These are phyloP conservation scores for Chloropicon primus DNA, from an alignment of 139 green algal genomes.

Conservation along the genomic window DNA sequence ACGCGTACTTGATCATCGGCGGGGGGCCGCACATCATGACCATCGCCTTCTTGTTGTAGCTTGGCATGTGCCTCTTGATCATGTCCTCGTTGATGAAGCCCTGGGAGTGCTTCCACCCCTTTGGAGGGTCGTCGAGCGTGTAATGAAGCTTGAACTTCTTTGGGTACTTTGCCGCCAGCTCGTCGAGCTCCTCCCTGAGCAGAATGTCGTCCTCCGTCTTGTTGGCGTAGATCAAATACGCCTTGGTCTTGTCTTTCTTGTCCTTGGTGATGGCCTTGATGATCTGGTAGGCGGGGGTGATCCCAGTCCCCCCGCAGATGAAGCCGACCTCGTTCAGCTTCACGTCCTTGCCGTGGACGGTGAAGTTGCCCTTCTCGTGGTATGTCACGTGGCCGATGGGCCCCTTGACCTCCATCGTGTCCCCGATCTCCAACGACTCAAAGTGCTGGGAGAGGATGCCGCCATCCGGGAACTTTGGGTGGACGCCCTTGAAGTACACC, in stretches of 20 bases:
- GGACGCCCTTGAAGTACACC: constrained; percentile 51
- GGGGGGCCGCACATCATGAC: constrained; percentile 81
- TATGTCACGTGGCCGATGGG: constrained; percentile 89
- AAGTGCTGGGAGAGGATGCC: constrained; percentile 66
- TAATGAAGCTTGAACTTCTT: constrained; percentile 50
- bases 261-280: constrained; percentile 66
- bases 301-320: constrained; percentile 88
- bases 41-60: constrained; percentile 27
- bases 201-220: constrained; percentile 86
- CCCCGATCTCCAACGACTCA: constrained; percentile 62
- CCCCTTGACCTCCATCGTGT: constrained; percentile 84
- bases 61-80: constrained; percentile 53
- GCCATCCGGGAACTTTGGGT: constrained; percentile 77
- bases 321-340: constrained; percentile 54
- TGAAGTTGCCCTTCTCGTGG: constrained; percentile 31
- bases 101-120: constrained; percentile 48
- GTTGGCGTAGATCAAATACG: constrained; percentile 91
- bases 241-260: constrained; percentile 57
- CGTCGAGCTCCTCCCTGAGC: constrained; percentile 75
- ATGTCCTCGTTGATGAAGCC: constrained; percentile 73
- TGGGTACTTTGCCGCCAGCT: constrained; percentile 38
- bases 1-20: constrained; percentile 80
- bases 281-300: constrained; percentile 38
- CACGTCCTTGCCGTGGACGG: constrained; percentile 13
- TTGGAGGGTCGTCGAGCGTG: constrained; percentile 24